A percentile compares a stretch with the other conserved stretches of the same genome.
phyloP scores from a whole-genome alignment of 148 eudicot genomes.

The Rhododendron vialii region DNA sequence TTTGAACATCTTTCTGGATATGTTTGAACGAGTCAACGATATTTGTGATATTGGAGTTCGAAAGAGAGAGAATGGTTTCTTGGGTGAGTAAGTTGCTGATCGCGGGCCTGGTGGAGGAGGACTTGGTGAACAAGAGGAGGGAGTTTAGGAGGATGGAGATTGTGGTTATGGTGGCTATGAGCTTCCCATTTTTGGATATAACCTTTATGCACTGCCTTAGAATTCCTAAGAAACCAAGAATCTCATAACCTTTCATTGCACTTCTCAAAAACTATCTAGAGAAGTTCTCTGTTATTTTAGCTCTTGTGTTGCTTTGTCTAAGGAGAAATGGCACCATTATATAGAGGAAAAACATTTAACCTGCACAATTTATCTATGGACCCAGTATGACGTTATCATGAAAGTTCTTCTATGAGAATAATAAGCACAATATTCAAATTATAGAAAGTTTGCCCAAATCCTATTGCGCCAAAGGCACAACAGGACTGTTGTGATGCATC shows the following conservation, averaged over 20 bases:
- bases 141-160: conserved; percentile 2
- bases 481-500: background rate
- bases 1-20: background rate
- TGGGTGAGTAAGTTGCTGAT: background rate
- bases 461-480: too few species aligned
- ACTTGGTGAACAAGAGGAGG: background rate
- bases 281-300: background rate
- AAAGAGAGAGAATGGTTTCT: background rate
- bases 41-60: background rate
- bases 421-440: background rate
- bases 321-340: background rate
- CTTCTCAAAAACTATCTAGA: background rate
- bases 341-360: background rate
- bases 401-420: background rate
- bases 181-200: conserved; percentile 21
- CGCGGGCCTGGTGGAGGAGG: background rate
- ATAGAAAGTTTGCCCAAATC: too few species aligned
- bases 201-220: conserved; percentile 15
- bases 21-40: background rate
- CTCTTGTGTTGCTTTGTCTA: background rate
- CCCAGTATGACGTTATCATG: background rate
- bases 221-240: conserved; percentile 11
- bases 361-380: too few species aligned
- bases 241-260: background rate
- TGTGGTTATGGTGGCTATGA: conserved; percentile 13